A percentile compares a stretch with the other conserved stretches of the same genome.
These are phyloP conservation scores for Phytophthora chlamydospora DNA, from an alignment of 352 stramenopile genomes.

Conservation along the genomic window DNA sequence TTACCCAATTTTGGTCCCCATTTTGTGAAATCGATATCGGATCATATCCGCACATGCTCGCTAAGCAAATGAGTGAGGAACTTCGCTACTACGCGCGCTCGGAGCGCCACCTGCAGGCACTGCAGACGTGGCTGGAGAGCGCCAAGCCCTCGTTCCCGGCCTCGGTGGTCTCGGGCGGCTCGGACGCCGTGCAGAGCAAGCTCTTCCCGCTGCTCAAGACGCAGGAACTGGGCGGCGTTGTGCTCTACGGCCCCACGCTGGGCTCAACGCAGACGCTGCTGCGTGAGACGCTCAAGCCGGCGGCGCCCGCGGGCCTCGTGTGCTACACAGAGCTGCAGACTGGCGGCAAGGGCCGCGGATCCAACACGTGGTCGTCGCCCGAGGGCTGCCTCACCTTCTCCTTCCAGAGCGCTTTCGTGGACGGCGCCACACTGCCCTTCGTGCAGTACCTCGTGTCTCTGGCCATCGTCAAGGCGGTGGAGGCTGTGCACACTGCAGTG, in stretches of 20 bases:
- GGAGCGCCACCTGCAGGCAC: conserved; percentile 67
- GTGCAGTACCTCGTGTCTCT: conserved; percentile 92
- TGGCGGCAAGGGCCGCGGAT: conserved; percentile 79
- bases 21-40: conserved; percentile 15
- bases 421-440: conserved; percentile 85
- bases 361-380: conserved; percentile 88
- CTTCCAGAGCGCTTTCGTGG: conserved; percentile 84
- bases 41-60: conserved; percentile 30
- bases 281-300: conserved; percentile 73
- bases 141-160: conserved; percentile 31
- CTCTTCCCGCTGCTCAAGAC: conserved; percentile 70
- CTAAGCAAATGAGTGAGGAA: conserved; percentile 71
- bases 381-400: conserved; percentile 92
- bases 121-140: conserved; percentile 68
- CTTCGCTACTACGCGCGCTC: conserved; percentile 77
- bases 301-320: conserved; percentile 65
- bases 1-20: neutral
- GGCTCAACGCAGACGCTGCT: conserved; percentile 87
- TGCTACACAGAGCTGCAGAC: conserved; percentile 86
- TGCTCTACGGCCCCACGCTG: conserved; percentile 77
- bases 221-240: conserved; percentile 60
- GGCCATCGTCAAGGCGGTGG: conserved; percentile 82
- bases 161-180: conserved; percentile 26
- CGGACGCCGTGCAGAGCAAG: conserved; percentile 45
- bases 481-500: conserved; percentile 49